Base-by-base conservation (phyloP, 78 protist species). In the Dictyostelium firmibasis region DNA sequence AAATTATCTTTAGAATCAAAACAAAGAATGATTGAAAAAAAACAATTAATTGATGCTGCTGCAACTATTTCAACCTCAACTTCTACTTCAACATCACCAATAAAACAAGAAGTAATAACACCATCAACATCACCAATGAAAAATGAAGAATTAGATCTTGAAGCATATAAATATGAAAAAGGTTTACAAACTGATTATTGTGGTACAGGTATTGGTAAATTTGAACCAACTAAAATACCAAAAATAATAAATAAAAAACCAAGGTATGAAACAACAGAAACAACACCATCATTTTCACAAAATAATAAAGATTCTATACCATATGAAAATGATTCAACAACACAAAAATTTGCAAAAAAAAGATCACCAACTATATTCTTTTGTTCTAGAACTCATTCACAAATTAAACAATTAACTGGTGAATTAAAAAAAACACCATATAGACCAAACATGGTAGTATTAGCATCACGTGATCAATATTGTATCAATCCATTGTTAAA, bases 351-450 rank as follows among this genome's bases (percentile, higher is more conserved):
- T 25, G 60, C 6, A 82, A 38, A 16, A 27, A 82, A 82, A 16
- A 14, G 31, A 82, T 38, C 43, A 35, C 97, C 98, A 38, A 27
- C 31, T 10, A 95, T 99, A 38, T 79, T 98, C 44, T 99, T 98
- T 97, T 33, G 98, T 6, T 95, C 98, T 4, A 92, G 99, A 53
- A 99, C 99, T 31, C 99, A 99, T 91, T 85, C 98, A 14, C 99
- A 99, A 96, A 92, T 99, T 50, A 8, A 95, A n/a, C 99, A 99
- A 75, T 98, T 98, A 36, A 93, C 98, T 20, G 29, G 70, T 4
- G 99, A 99, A 94, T 96, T 99, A 20, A 88, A 81, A 38, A 25
- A 47, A n/a, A 97, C 99, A 2, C 83, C 88, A 8, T 97, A 98
- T 72, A 11, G 92, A 38, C 92, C 88, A n/a, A 79, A 25, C 13